Percentiles rank a stretch among this genome's conserved stretches.
Evolutionary conservation across 208 protist species (phyloP).

Genomic region (Leishmania major): DNA sequence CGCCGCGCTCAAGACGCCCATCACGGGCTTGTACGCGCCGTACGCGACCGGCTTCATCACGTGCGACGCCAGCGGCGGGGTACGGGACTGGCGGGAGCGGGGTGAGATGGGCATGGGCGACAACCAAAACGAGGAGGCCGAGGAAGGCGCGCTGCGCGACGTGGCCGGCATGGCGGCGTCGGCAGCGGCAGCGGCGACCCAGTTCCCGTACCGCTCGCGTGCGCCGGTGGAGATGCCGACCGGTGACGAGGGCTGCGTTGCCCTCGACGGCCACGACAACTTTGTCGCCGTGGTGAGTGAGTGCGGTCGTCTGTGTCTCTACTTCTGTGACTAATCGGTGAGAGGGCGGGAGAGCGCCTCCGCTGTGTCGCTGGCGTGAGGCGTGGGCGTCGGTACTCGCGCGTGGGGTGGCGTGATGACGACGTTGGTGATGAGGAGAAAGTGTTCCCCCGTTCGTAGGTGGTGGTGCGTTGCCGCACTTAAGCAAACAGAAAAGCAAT

Average conservation of each 20-base stretch:
- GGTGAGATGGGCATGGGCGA: conserved; percentile 14
- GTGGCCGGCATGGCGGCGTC: conserved; percentile 22
- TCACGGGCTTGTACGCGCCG: conserved; percentile 65
- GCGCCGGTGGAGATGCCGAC: conserved; percentile 12
- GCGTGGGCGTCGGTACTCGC: background rate
- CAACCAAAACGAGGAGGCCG: conserved; percentile 8
- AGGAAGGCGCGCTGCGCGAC: conserved; percentile 19
- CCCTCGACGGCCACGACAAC: conserved; percentile 53
- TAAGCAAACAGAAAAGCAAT: conserved; percentile 1
- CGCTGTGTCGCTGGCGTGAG: background rate
- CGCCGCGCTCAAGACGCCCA: conserved; percentile 27
- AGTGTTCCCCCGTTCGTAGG: background rate
- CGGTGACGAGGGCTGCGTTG: conserved; percentile 37
- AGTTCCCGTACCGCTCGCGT: conserved; percentile 26
- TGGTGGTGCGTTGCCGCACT: background rate
- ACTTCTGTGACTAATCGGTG: conserved; percentile 36
- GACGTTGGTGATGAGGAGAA: background rate
- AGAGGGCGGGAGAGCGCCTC: background rate
- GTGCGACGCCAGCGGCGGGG: conserved; percentile 55
- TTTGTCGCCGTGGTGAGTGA: conserved; percentile 54
- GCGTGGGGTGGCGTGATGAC: background rate
- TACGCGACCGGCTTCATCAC: conserved; percentile 56
- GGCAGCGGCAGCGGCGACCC: conserved; percentile 6
- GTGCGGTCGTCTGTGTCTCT: conserved; percentile 30
- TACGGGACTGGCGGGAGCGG: conserved; percentile 52